These are phyloP conservation scores for Penicillium angulare DNA, from an alignment of 495 filamentous ascomycete species.

Conservation along the genomic window DNA sequence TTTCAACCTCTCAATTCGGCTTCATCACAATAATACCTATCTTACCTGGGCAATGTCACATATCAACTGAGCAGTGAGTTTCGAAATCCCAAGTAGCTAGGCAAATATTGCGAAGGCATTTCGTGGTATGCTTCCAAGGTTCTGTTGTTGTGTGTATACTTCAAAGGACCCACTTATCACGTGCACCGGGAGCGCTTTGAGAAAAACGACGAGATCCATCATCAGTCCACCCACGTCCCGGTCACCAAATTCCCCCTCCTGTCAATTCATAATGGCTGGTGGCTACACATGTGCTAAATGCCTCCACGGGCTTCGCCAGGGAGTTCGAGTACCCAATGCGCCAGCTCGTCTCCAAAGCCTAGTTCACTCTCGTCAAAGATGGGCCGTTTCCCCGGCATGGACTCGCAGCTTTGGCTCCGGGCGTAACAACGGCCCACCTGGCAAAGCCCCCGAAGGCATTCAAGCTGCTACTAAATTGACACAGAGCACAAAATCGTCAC, in stretches of 20 bases:
- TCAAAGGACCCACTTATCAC: conserved; percentile 4
- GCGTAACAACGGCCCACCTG: conserved; percentile 21
- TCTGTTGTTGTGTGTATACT: too few relatives aligned
- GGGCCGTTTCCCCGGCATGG: conserved; percentile 22
- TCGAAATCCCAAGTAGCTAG: too few relatives aligned
- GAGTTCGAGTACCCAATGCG: conserved; percentile 18
- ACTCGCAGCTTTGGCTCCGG: conserved; percentile 34
- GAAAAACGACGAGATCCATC: conserved; percentile 18
- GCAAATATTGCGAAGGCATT: too few relatives aligned
- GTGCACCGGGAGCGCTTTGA: conserved; percentile 6
- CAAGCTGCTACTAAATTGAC: conserved; percentile 9
- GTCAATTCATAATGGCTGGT: conserved; percentile 37
- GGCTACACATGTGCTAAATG: conserved; percentile 46
- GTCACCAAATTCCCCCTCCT: conserved; percentile 9
- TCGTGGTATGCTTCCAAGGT: too few relatives aligned
- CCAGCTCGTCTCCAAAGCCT: conserved; percentile 23
- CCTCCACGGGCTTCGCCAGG: conserved; percentile 35
- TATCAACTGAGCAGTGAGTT: too few relatives aligned
- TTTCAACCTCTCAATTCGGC: too few relatives aligned
- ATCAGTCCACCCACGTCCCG: conserved; percentile 1
- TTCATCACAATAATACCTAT: too few relatives aligned
- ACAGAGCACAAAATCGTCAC: background rate
- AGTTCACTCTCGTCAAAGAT: conserved; percentile 23
- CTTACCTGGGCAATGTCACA: too few relatives aligned
- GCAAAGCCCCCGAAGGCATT: too few relatives aligned